phyloP scores from a whole-genome alignment of 768 basidiomycete species.

The Harrya chromipes region DNA sequence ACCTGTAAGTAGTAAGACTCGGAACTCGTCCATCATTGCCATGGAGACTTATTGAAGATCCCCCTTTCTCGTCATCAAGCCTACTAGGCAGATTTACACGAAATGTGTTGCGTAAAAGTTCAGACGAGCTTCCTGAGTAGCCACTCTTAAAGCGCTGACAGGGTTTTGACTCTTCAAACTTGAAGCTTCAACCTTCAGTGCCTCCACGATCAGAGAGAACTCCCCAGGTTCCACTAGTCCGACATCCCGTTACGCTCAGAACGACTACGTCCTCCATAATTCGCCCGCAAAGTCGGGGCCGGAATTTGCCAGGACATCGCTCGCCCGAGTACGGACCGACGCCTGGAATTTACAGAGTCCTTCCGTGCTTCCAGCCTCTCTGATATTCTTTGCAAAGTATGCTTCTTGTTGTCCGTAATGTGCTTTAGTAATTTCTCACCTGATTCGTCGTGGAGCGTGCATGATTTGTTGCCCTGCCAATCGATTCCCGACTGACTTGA shows the following conservation, averaged over 20 bases:
- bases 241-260: conserved; percentile 1
- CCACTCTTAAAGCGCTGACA: neutral
- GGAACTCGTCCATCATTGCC: neutral
- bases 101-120: neutral
- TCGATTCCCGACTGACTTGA: neutral
- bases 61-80: neutral
- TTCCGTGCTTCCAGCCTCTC: conserved; percentile 82
- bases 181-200: neutral
- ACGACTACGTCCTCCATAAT: neutral
- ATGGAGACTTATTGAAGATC: neutral
- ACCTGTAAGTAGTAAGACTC: no score
- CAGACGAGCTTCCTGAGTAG: neutral
- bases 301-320: conserved; percentile 76
- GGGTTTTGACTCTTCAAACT: neutral
- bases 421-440: neutral
- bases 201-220: neutral
- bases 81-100: no score
- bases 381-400: conserved; percentile 85
- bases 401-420: conserved; percentile 19
- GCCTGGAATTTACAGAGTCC: conserved; percentile 89
- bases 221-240: conserved; percentile 3
- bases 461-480: neutral
- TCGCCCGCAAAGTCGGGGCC: conserved; percentile 38
- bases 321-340: conserved; percentile 89
- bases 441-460: conserved; percentile 36